These are phyloP conservation scores for Nicotiana benthamiana DNA, from an alignment of 257 asterid species.

Conservation along the genomic window DNA sequence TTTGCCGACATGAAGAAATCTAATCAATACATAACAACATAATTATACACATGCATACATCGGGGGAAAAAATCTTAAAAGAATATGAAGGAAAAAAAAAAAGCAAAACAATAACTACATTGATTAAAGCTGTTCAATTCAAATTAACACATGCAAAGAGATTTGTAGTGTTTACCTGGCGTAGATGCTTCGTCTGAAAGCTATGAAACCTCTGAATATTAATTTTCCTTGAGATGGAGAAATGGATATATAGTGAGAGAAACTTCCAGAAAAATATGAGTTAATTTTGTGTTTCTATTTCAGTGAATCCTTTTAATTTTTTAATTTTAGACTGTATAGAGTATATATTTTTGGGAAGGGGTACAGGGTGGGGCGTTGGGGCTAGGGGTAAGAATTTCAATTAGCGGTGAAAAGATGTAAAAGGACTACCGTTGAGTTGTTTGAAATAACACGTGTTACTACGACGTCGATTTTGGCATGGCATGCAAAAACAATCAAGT, in stretches of 20 bases:
- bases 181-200: not conserved
- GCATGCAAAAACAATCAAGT: too few species aligned
- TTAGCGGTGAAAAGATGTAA: too few species aligned
- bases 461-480: not conserved
- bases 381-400: too few species aligned
- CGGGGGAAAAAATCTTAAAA: not conserved
- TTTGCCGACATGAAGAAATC: constrained; percentile 30
- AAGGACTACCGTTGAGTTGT: not conserved
- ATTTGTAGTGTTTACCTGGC: not conserved
- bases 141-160: not conserved
- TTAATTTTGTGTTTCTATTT: not conserved
- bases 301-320: not conserved
- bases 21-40: constrained; percentile 16
- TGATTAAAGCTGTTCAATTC: not conserved
- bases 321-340: not conserved
- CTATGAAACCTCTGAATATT: not conserved
- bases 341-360: too few species aligned
- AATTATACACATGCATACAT: not conserved
- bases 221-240: not conserved
- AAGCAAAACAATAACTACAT: not conserved
- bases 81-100: not conserved
- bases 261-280: not conserved
- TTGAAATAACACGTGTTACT: not conserved
- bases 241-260: not conserved
- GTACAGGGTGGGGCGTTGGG: too few species aligned